Evolutionary conservation across 2,329 filamentous ascomycete genomes (phyloP), one percentile per base, ranked within the genome.

Genomic region (Sporothrix pseudoabietina): DNA sequence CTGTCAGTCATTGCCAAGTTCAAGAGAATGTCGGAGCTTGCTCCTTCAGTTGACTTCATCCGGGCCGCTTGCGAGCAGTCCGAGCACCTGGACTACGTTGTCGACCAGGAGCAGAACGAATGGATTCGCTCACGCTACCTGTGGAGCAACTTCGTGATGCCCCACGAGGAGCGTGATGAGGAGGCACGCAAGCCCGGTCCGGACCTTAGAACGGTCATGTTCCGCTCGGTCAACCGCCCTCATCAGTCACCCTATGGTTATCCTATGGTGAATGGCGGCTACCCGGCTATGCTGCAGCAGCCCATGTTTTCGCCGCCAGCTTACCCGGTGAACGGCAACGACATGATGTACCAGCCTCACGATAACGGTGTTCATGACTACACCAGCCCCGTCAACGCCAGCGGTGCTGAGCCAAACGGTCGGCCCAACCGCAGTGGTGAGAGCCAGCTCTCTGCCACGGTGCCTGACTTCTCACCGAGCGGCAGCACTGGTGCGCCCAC

Each of bases 1-100:
- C 84, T 99, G 70, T 86, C 87, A 47, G 88, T 97, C 74, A 91
- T 99, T 77, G 88, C 92, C 30, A 87, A 86, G n/a, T 99, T 99
- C 85, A 94, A 93, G 81, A 91, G 96, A 74, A 91, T 97, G 80
- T 91, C 90, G 81, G 84, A 87, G 39, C 83, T 97, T 41, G 92
- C 91, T 0, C 88, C 88, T 69, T 91, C 97, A 73, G 84, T 91
- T 73, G 90, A 93, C 54, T 82, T 94, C 72, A 84, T 98, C 74
- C 92, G 92, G 75, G 86, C 88, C 72, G 93, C 92, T 16, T 94
- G 92, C 79, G 88, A 91, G 73, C 87, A 91, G 75, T 93, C 93
- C 0, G 85, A 86, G 10, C 87, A 87, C 54, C 87, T 97, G 74
- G 94, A 98, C 77, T 91, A 93, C 78, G 86, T 91, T 65, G 82